Evolutionary conservation across 768 basidiomycete species (phyloP).

Genomic region (Termitomyces sp.): DNA sequence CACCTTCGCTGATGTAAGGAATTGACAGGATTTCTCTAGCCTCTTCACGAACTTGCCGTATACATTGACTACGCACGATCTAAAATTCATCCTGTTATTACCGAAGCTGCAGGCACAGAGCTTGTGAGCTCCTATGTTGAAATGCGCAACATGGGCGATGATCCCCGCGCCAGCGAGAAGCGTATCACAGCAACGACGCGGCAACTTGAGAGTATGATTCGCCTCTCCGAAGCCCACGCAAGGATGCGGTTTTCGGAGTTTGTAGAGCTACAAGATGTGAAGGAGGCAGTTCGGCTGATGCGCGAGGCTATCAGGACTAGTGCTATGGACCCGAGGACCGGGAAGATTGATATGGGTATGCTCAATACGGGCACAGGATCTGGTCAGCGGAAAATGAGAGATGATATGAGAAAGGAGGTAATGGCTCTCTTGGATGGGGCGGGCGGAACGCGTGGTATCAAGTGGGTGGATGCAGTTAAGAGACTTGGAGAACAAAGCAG

Average conservation of each 20-base stretch:
- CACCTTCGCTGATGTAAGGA: background rate
- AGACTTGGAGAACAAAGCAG: constrained; percentile 80
- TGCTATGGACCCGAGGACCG: constrained; percentile 93
- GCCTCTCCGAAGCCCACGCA: constrained; percentile 93
- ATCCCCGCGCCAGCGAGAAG: constrained; percentile 82
- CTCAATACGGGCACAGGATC: constrained; percentile 90
- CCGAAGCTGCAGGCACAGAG: constrained; percentile 77
- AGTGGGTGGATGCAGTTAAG: constrained; percentile 81
- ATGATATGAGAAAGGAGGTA: constrained; percentile 87
- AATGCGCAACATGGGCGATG: constrained; percentile 87
- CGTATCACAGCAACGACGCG: constrained; percentile 98
- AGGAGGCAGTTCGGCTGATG: constrained; percentile 92
- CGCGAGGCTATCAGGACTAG: constrained; percentile 92
- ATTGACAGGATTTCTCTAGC: constrained; percentile 36
- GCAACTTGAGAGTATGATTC: constrained; percentile 96
- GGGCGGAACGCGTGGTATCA: constrained; percentile 55
- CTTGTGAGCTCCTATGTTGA: constrained; percentile 89
- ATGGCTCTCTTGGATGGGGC: constrained; percentile 53
- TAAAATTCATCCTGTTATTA: constrained; percentile 80
- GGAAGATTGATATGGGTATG: constrained; percentile 95
- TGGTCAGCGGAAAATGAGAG: constrained; percentile 78
- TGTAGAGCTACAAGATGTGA: constrained; percentile 83
- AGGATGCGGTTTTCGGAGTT: constrained; percentile 89
- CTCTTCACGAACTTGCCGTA: constrained; percentile 83
- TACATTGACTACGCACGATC: constrained; percentile 93